Evolutionary conservation across 768 basidiomycete species (phyloP).

Genomic region (Termitomyces heimii): DNA sequence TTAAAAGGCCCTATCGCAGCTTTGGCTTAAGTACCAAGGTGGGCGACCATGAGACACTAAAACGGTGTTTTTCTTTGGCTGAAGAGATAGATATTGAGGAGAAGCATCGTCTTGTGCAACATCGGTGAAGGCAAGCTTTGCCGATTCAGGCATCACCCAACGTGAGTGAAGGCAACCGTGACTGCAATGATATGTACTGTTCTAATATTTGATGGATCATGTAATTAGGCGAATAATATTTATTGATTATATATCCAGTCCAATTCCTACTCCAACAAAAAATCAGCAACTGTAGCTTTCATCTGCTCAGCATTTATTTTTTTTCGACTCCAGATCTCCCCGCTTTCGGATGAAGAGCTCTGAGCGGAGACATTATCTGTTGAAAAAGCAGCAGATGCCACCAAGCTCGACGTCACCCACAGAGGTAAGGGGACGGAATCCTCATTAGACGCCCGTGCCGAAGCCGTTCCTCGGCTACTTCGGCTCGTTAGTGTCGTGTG

Average conservation of each 20-base stretch:
- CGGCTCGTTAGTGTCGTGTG: conserved; percentile 51
- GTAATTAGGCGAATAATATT: conserved; percentile 1
- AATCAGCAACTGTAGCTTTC: conserved; percentile 32
- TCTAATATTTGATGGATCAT: conserved; percentile 5
- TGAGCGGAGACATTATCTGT: neutral
- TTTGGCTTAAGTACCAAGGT: conserved; percentile 51
- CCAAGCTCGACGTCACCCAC: conserved; percentile 24
- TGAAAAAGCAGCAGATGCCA: neutral
- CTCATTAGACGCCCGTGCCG: conserved; percentile 1
- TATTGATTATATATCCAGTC: neutral
- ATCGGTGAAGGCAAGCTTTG: conserved; percentile 11
- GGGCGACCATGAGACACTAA: conserved; percentile 81
- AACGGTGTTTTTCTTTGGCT: conserved; percentile 66
- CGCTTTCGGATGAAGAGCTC: neutral
- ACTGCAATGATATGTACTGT: neutral
- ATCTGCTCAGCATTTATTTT: conserved; percentile 25
- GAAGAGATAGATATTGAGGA: conserved; percentile 23
- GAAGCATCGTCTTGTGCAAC: conserved; percentile 6
- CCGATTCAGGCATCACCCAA: conserved; percentile 17
- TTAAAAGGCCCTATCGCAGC: conserved; percentile 1
- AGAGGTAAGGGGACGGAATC: conserved; percentile 24
- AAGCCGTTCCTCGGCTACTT: conserved; percentile 33
- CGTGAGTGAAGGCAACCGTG: neutral
- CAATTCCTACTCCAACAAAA: conserved; percentile 25
- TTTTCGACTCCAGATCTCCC: conserved; percentile 25